Evolutionary conservation across 2,329 filamentous ascomycete genomes (phyloP), one percentile per base, ranked within the genome.

Genomic region (Aspergillus felis): DNA sequence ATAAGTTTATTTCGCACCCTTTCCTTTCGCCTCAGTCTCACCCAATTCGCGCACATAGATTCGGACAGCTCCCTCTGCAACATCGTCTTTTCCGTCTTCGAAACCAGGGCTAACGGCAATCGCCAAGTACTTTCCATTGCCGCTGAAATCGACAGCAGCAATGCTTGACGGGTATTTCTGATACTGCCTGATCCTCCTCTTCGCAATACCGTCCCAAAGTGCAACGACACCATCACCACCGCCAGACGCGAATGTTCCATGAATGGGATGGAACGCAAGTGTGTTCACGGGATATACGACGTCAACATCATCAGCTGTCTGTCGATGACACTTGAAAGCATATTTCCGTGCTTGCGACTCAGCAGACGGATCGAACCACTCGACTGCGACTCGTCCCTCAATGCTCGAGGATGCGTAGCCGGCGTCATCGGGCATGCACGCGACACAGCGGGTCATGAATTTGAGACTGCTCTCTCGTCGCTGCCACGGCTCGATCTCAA

Each of bases 301-400:
- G 68, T 96, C 92, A 28, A 83, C 86, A 51, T 85, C 86, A 47
- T 83, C 82, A 54, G 78, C 71, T 29, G 86, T 82, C 73, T 96
- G 91, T 4, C 94, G 85, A 76, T 99, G 94, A 76, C 94, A 99
- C 76, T 99, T 99, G 84, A 99, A 99, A 14, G 94, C 94, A 74
- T 97, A 99, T 75, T 97, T 97, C 64, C 92, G 85, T 42, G 90
- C 88, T 77, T 97, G 92, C 3, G 90, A 92, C 73, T 93, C 90
- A 46, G 86, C 81, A 4, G 87, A 90, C 17, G 94, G 90, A 71
- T 97, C 94, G 72, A 99, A 97, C 91, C 92, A 97, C 75, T 99
- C 94, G 1, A 99, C 94, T 0, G 92, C 93, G 1, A 99, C 92
- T 66, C 94, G 87, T 4, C 94, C 94, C 72, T 99, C 94, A 68